Percentiles rank a stretch among this genome's conserved stretches.
Evolutionary conservation across 805 yeast genomes (phyloP).

Genomic region (Candida nemodendra): DNA sequence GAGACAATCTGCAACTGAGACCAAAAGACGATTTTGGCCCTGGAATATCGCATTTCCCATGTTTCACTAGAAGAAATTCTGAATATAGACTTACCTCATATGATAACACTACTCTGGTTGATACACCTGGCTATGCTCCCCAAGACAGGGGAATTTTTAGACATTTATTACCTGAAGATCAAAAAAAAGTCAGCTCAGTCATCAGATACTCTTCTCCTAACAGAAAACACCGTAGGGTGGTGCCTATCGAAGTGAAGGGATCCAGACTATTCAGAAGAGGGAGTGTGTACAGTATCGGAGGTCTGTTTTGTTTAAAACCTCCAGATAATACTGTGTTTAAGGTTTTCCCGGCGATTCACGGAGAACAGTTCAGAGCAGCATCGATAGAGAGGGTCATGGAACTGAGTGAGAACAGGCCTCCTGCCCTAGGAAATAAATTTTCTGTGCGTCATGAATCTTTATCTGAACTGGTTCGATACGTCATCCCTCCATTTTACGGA

Average conservation of each 20-base stretch:
- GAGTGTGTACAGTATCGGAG: slow-evolving; percentile 48
- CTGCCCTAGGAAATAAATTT: slow-evolving; percentile 25
- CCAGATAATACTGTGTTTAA: slow-evolving; percentile 52
- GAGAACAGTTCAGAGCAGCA: slow-evolving; percentile 36
- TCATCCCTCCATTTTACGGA: slow-evolving; percentile 72
- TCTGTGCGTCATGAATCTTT: slow-evolving; percentile 26
- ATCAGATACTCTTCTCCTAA: slow-evolving; percentile 8
- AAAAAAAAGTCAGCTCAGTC: slow-evolving; percentile 6
- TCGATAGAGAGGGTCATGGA: slow-evolving; percentile 33
- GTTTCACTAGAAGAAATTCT: slow-evolving; percentile 60
- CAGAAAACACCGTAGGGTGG: slow-evolving; percentile 4
- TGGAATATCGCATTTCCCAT: slow-evolving; percentile 57
- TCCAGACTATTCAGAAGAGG: slow-evolving; percentile 24
- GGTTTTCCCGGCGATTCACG: slow-evolving; percentile 44
- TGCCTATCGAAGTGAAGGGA: slow-evolving; percentile 10
- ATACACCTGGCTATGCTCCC: slow-evolving; percentile 47
- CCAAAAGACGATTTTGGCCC: slow-evolving; percentile 40
- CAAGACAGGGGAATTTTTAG: slow-evolving; percentile 29
- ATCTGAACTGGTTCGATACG: slow-evolving; percentile 40
- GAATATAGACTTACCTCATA: slow-evolving; percentile 34
- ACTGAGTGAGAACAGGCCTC: slow-evolving; percentile 23
- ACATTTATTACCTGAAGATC: slow-evolving; percentile 21
- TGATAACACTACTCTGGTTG: slow-evolving; percentile 31
- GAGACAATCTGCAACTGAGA: slow-evolving; percentile 16
- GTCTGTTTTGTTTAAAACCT: slow-evolving; percentile 55